phyloP scores from a whole-genome alignment of 2,329 filamentous ascomycete genomes.

The Trichophyton schoenleinii region DNA sequence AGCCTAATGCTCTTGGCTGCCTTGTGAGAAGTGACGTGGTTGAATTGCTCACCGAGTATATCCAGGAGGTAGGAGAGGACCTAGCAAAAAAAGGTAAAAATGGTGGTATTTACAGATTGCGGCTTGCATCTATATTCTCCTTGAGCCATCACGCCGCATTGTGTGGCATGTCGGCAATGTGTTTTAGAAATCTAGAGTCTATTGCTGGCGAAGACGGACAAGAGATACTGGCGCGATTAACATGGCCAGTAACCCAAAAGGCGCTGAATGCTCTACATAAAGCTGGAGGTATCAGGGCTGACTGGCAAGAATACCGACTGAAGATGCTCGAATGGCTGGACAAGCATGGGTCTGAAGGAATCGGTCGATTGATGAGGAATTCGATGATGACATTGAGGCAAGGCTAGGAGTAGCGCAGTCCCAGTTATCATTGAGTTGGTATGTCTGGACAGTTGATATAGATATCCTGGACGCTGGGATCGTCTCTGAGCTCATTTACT shows the following conservation, averaged over 20 bases:
- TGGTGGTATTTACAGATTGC: constrained; percentile 20
- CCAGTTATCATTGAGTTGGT: neutral
- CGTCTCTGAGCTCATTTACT: constrained; percentile 43
- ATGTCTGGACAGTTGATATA: constrained; percentile 50
- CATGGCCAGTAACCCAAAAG: constrained; percentile 52
- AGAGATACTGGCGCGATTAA: constrained; percentile 21
- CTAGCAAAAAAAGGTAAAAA: constrained; percentile 10
- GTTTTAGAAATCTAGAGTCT: constrained; percentile 38
- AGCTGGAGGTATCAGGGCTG: constrained; percentile 52
- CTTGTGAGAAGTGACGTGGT: constrained; percentile 38
- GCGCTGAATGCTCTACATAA: constrained; percentile 51
- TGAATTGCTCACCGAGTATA: constrained; percentile 30
- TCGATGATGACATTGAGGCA: constrained; percentile 64
- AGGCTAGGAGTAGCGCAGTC: constrained; percentile 17
- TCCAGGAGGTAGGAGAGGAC: constrained; percentile 27
- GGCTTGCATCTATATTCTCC: constrained; percentile 33
- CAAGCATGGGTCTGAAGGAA: constrained; percentile 49
- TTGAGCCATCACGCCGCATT: constrained; percentile 37
- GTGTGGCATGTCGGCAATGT: constrained; percentile 35
- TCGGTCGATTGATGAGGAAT: constrained; percentile 62
- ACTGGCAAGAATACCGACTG: constrained; percentile 63
- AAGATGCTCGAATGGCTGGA: constrained; percentile 59
- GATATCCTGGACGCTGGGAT: constrained; percentile 62
- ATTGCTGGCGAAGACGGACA: constrained; percentile 23
- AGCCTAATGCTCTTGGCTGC: constrained; percentile 48